A percentile compares a stretch with the other conserved stretches of the same genome.
These are phyloP conservation scores for Salvia hispanica DNA, from an alignment of 257 asterid genomes.

Conservation along the genomic window DNA sequence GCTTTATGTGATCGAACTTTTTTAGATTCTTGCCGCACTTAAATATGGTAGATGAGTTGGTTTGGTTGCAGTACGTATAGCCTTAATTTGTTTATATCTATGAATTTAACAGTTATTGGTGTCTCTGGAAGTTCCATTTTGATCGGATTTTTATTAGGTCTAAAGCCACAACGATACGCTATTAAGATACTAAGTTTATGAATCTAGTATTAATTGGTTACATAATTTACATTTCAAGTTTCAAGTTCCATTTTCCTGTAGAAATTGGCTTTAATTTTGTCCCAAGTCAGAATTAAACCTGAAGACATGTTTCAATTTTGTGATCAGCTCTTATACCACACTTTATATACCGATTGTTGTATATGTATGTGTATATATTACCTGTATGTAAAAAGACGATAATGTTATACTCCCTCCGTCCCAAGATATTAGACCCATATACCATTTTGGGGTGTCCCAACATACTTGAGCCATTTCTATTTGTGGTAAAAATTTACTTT, in stretches of 20 bases:
- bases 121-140: background rate
- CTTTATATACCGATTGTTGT: background rate
- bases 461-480: too few species aligned
- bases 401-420: too few species aligned
- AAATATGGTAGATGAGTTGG: background rate
- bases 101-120: background rate
- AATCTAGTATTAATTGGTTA: too few species aligned
- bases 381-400: too few species aligned
- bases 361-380: background rate
- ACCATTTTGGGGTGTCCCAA: too few species aligned
- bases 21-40: background rate
- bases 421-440: too few species aligned
- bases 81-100: background rate
- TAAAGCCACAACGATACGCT: background rate
- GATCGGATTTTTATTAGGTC: too few species aligned
- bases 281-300: background rate
- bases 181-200: too few species aligned
- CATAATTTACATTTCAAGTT: too few species aligned
- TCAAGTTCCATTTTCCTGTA: too few species aligned
- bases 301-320: background rate
- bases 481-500: too few species aligned
- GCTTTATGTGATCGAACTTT: background rate
- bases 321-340: background rate
- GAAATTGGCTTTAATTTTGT: too few species aligned
- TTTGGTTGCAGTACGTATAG: background rate